Conservation (phyloP, 2,329 filamentous ascomycete genomes). For the Periconia sp. region DNA sequence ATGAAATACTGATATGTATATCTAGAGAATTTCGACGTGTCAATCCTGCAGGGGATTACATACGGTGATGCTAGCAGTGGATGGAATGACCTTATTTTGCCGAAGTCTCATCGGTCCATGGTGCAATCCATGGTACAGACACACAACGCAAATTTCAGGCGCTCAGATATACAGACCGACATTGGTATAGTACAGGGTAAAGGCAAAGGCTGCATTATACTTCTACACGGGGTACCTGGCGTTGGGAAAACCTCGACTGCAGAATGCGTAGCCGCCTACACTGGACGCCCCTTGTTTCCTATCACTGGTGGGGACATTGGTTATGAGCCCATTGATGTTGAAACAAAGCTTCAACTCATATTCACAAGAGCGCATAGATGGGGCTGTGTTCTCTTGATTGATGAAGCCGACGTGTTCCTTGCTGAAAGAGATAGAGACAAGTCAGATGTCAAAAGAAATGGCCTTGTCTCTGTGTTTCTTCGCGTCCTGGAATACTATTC, state of each 20-base stretch:
- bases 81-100: slow-evolving; percentile 1
- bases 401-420: slow-evolving; percentile 46
- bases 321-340: slow-evolving; percentile 42
- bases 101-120: neutral
- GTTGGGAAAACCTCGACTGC: no score
- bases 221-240: no score
- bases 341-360: slow-evolving; percentile 46
- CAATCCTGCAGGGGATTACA: neutral
- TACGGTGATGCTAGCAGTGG: neutral
- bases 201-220: no score
- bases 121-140: slow-evolving; percentile 3
- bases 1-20: no score
- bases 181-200: slow-evolving; percentile 18
- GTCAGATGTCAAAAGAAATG: slow-evolving; percentile 2
- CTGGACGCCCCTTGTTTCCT: no score
- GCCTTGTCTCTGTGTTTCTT: slow-evolving; percentile 18
- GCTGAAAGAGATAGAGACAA: neutral
- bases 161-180: neutral
- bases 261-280: no score
- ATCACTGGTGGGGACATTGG: slow-evolving; percentile 43
- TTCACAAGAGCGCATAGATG: slow-evolving; percentile 50
- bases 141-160: neutral
- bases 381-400: slow-evolving; percentile 53
- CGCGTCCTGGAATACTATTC: slow-evolving; percentile 13
- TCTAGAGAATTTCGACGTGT: neutral